A percentile compares a stretch with the other conserved stretches of the same genome.
Conservation (phyloP, 495 filamentous ascomycete genomes). For the Aspergillus haitiensis region DNA sequence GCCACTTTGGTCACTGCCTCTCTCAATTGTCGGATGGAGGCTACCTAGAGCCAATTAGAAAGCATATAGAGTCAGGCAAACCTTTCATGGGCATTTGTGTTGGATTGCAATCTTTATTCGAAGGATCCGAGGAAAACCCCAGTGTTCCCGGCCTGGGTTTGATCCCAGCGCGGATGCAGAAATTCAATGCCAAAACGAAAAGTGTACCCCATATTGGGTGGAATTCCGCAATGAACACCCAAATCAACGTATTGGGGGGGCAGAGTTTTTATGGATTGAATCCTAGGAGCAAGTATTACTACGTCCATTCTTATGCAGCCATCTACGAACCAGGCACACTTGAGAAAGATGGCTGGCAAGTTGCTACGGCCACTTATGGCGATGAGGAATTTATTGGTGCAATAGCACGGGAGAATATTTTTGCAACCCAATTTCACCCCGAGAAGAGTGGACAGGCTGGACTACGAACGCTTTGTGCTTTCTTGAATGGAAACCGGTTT, state of each 20-base stretch:
- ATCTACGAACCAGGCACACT: slow-evolving; percentile 69
- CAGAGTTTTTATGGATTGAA: slow-evolving; percentile 71
- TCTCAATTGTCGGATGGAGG: slow-evolving; percentile 75
- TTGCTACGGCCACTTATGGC: slow-evolving; percentile 86
- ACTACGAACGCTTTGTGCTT: slow-evolving; percentile 77
- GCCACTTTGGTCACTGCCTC: slow-evolving; percentile 96
- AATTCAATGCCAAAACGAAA: slow-evolving; percentile 76
- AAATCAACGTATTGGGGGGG: slow-evolving; percentile 43
- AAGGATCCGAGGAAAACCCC: slow-evolving; percentile 75
- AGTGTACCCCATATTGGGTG: slow-evolving; percentile 97
- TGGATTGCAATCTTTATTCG: slow-evolving; percentile 86
- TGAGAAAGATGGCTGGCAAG: slow-evolving; percentile 78
- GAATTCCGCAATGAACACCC: slow-evolving; percentile 75
- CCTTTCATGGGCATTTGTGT: slow-evolving; percentile 99
- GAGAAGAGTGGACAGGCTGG: slow-evolving; percentile 95
- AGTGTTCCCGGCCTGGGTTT: slow-evolving; percentile 69
- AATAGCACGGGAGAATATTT: slow-evolving; percentile 75
- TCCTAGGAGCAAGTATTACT: slow-evolving; percentile 91
- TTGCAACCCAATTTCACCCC: slow-evolving; percentile 95
- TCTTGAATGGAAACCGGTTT: slow-evolving; percentile 65
- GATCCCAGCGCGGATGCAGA: slow-evolving; percentile 67
- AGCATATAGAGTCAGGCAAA: slow-evolving; percentile 82
- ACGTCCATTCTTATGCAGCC: slow-evolving; percentile 92
- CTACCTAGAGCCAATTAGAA: slow-evolving; percentile 74
- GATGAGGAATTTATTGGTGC: slow-evolving; percentile 90